Percentiles rank a stretch among this genome's conserved stretches.
These are phyloP conservation scores for Cryphonectria parasitica DNA, from an alignment of 2,329 filamentous ascomycete genomes.

Conservation along the genomic window DNA sequence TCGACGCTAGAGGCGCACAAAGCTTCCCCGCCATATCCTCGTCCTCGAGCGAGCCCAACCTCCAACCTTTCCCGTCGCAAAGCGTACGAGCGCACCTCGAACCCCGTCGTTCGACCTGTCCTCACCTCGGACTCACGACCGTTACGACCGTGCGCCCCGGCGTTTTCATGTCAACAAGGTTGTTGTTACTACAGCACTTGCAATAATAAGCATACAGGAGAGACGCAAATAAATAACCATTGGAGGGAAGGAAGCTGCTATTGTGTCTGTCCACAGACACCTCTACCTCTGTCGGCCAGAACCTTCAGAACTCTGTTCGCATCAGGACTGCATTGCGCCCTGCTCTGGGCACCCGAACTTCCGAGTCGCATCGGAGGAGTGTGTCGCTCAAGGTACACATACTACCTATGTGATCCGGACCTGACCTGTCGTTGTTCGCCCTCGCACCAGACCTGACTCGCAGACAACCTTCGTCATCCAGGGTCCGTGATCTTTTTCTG, in stretches of 20 bases:
- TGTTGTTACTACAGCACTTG: conserved; percentile 11
- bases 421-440: background rate
- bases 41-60: background rate
- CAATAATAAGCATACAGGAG: conserved; percentile 13
- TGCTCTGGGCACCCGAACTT: conserved; percentile 5
- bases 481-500: background rate
- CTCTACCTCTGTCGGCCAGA: conserved; percentile 16
- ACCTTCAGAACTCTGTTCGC: background rate
- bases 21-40: background rate
- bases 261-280: conserved; percentile 18
- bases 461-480: background rate
- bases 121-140: conserved; percentile 4
- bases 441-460: background rate
- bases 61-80: background rate
- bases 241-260: conserved; percentile 6
- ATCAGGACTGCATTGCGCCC: conserved; percentile 3
- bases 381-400: background rate
- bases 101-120: background rate
- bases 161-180: conserved; percentile 8
- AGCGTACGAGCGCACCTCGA: background rate
- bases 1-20: conserved; percentile 1
- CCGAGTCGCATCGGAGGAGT: conserved; percentile 14
- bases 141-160: background rate
- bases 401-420: background rate
- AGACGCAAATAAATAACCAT: conserved; percentile 7